Evolutionary conservation across 2,329 filamentous ascomycete species (phyloP).

Genomic region (Trichophyton verrucosum): DNA sequence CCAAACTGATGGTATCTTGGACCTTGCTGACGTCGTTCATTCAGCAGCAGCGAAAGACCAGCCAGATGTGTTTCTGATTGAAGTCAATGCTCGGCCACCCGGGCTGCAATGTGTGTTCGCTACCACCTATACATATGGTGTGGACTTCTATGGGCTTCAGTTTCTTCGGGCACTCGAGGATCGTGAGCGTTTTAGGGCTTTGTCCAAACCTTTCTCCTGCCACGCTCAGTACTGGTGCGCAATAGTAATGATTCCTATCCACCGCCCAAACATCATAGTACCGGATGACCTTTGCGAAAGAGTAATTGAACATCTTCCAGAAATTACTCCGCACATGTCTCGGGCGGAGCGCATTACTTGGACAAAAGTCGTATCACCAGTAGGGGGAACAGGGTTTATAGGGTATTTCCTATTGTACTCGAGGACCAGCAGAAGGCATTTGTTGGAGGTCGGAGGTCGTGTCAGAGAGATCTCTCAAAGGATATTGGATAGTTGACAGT

Average conservation of each 20-base stretch:
- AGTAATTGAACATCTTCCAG: not conserved
- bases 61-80: conserved; percentile 15
- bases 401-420: not conserved
- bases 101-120: conserved; percentile 12
- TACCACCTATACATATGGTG: conserved; percentile 14
- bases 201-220: conserved; percentile 15
- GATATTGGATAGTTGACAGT: not conserved
- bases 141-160: conserved; percentile 15
- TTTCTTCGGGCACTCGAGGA: not conserved
- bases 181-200: conserved; percentile 6
- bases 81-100: conserved; percentile 20
- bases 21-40: not conserved
- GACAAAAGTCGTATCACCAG: not conserved
- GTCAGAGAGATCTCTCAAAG: not conserved
- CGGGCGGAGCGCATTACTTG: not conserved
- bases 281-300: not conserved
- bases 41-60: not conserved
- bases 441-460: not conserved
- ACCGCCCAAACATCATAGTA: not conserved
- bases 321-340: not conserved
- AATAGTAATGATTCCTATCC: not conserved
- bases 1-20: not conserved
- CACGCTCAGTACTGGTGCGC: conserved; percentile 10
- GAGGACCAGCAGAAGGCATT: not conserved
- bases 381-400: not conserved